phyloP scores from a whole-genome alignment of 2,329 filamentous ascomycete species.

The Cladobotryum protrusum region DNA sequence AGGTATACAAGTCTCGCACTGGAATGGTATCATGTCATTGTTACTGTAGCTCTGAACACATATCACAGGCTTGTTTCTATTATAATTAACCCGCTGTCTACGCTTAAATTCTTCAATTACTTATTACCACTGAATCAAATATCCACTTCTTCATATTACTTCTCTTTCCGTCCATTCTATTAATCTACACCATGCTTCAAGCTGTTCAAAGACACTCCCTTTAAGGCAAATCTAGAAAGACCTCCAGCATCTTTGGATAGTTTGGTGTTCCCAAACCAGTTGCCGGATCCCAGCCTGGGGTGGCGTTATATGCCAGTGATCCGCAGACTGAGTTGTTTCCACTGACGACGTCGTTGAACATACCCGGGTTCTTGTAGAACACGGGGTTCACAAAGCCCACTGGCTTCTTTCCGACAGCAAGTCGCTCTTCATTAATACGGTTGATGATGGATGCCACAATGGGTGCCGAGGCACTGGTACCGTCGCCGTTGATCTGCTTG shows the following conservation, averaged over 20 bases:
- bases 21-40: too few relatives aligned
- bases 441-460: conserved; percentile 14
- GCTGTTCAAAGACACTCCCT: not conserved
- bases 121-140: too few relatives aligned
- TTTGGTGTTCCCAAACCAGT: conserved; percentile 9
- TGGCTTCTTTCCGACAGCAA: conserved; percentile 26
- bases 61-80: too few relatives aligned
- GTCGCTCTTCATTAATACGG: conserved; percentile 14
- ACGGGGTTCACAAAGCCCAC: conserved; percentile 27
- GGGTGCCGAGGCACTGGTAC: conserved; percentile 14
- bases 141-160: too few relatives aligned
- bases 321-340: conserved; percentile 9
- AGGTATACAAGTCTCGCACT: too few relatives aligned
- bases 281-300: conserved; percentile 9
- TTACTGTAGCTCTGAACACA: too few relatives aligned
- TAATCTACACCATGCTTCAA: too few relatives aligned
- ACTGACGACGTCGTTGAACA: conserved; percentile 7
- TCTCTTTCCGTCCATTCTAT: too few relatives aligned
- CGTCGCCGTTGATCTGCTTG: not conserved
- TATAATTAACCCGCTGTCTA: too few relatives aligned
- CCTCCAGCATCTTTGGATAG: conserved; percentile 6
- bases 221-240: not conserved
- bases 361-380: conserved; percentile 8
- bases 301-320: conserved; percentile 4
- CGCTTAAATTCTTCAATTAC: too few relatives aligned